Percentiles rank a stretch among this genome's conserved stretches.
phyloP scores from a whole-genome alignment of 1,139 yeast genomes.

The Meyerozyma guilliermondii region DNA sequence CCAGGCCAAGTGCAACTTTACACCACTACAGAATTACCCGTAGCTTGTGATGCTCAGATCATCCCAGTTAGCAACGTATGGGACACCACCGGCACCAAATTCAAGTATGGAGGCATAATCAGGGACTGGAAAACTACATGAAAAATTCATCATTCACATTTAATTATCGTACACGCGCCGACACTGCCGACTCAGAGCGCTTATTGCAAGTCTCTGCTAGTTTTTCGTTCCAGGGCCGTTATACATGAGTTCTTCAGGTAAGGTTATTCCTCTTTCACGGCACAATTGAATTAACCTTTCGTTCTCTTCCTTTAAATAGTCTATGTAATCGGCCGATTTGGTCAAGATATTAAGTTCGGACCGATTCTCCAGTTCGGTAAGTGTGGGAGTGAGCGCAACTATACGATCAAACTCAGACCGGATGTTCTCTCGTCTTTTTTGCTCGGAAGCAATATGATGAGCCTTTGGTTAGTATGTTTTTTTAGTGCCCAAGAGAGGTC shows the following conservation, averaged over 20 bases:
- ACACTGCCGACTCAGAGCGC: background rate
- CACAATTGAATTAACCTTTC: conserved; percentile 30
- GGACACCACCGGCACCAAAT: background rate
- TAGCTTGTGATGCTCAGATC: background rate
- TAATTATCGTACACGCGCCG: background rate
- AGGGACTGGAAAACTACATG: background rate
- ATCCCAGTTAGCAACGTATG: background rate
- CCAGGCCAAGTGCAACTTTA: background rate
- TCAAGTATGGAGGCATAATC: background rate
- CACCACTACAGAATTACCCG: background rate
- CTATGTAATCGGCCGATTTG: conserved; percentile 44
- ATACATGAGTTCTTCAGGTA: conserved; percentile 35
- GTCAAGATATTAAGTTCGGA: conserved; percentile 42
- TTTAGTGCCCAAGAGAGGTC: background rate
- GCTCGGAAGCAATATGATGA: conserved; percentile 49
- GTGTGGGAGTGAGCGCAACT: conserved; percentile 38
- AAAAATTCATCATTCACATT: background rate
- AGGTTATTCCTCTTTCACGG: conserved; percentile 28
- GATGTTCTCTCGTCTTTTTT: conserved; percentile 43
- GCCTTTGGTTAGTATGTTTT: conserved; percentile 20
- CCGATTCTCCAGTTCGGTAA: conserved; percentile 39
- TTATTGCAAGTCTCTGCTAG: too few relatives aligned
- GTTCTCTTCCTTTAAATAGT: conserved; percentile 36
- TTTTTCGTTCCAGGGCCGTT: conserved; percentile 28
- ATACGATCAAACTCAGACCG: conserved; percentile 43